Evolutionary conservation across 257 asterid species (phyloP).

Genomic region (Sherardia arvensis): DNA sequence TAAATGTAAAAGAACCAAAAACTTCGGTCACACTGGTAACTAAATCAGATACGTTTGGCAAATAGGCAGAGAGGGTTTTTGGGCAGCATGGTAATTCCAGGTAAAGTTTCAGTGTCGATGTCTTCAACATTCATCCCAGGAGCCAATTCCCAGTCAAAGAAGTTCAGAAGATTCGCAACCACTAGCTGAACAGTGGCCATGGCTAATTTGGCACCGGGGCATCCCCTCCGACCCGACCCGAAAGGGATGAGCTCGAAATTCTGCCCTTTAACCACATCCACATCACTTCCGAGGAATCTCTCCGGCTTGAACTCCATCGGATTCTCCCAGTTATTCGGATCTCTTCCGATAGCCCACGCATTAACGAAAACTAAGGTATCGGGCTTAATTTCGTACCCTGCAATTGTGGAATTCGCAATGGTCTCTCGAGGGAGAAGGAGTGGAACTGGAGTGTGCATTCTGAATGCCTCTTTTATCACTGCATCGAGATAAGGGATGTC

Average conservation of each 20-base stretch:
- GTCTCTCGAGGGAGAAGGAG: neutral
- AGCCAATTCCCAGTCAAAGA: slow-evolving; percentile 41
- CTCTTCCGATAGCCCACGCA: neutral
- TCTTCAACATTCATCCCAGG: slow-evolving; percentile 21
- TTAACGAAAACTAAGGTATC: neutral
- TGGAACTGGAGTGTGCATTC: neutral
- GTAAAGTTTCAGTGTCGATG: slow-evolving; percentile 25
- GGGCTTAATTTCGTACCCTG: neutral
- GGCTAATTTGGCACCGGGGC: slow-evolving; percentile 43
- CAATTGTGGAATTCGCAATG: neutral
- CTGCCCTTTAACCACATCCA: neutral
- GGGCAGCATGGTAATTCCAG: slow-evolving; percentile 49
- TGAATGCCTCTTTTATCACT: neutral
- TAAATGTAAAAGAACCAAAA: too few species aligned
- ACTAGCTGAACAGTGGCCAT: slow-evolving; percentile 36
- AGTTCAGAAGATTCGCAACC: slow-evolving; percentile 34
- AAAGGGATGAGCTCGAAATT: slow-evolving; percentile 25
- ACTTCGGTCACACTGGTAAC: neutral
- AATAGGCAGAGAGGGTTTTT: slow-evolving; percentile 38
- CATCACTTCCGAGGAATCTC: neutral
- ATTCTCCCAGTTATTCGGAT: neutral
- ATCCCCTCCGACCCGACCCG: slow-evolving; percentile 37
- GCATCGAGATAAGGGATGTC: neutral
- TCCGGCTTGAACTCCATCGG: neutral
- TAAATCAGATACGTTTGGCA: slow-evolving; percentile 14